Evolutionary conservation across 345 rosid species (phyloP), one percentile per base, ranked within the genome.

Genomic region (Dipteronia dyeriana): DNA sequence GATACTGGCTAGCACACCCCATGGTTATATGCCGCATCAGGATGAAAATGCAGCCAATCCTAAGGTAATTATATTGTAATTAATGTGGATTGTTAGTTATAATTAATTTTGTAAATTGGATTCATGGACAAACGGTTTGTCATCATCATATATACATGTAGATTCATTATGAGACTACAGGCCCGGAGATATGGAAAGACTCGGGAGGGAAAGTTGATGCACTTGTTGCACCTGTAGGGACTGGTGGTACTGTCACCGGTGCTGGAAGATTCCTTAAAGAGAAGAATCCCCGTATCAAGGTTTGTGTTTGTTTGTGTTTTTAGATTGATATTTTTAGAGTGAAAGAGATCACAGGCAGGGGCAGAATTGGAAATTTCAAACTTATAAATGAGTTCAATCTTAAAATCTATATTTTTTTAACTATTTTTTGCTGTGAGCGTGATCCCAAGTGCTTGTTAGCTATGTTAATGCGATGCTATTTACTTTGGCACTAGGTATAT

Each of bases 141-240:
- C 68, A 19, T 45, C 11, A 22, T 34, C 38, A 34, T 34, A 34
- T 34, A 34, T 65, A 51, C 79, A 22, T 80, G 82, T 56, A 93
- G 96, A 82, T 88, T 38, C 97, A 91, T 74, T 93, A 89, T 59
- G 88, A 81, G 76, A 89, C 92, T 60, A 86, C 88, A 10, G 90
- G 92, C 31, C 92, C 92, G 14, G 94, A 90, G 82, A 88, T 88
- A 80, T 88, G 94, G 94, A 85, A 72, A 76, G 94, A 82, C 80
- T 82, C 89, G 2, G 86, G 60, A 34, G 91, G 88, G 64, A 76
- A 87, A 80, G 85, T 87, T 68, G 90, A 89, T 78, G 83, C 74
- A 16, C 73, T 88, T 70, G 84, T 89, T 1, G 66, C 87, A 0
- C 89, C 88, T 57, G 77, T 87, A 68, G 92, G 94, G 10, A 91